phyloP scores from a whole-genome alignment of 1,139 yeast species.

The Yamadazyma membranifaciens region DNA sequence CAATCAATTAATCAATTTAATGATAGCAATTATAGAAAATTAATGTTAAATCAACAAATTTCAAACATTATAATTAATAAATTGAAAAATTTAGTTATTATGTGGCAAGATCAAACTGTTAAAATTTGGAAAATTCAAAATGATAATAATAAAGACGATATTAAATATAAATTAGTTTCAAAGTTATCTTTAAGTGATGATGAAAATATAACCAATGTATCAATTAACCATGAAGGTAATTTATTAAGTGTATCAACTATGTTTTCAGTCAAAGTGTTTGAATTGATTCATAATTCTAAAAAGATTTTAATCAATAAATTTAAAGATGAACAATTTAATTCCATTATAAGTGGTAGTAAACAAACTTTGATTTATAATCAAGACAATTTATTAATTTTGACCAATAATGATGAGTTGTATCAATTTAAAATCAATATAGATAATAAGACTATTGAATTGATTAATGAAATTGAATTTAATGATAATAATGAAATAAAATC shows the following conservation, averaged over 20 bases:
- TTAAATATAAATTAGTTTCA: constrained; percentile 51
- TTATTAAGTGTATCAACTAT: constrained; percentile 72
- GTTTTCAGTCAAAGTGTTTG: constrained; percentile 67
- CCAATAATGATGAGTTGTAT: constrained; percentile 65
- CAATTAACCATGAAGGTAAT: constrained; percentile 65
- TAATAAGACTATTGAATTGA: constrained; percentile 24
- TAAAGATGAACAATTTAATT: constrained; percentile 48
- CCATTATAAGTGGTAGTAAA: constrained; percentile 55
- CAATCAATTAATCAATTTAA: constrained; percentile 68
- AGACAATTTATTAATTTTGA: constrained; percentile 51
- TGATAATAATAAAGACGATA: constrained; percentile 11
- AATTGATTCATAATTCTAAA: constrained; percentile 34
- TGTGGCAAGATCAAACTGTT: constrained; percentile 82
- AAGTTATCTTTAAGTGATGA: constrained; percentile 72
- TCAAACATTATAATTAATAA: constrained; percentile 53
- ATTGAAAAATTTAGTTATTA: constrained; percentile 49
- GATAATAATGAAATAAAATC: constrained; percentile 23
- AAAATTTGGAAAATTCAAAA: constrained; percentile 68
- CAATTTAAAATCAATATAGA: constrained; percentile 40
- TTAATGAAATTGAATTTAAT: constrained; percentile 41
- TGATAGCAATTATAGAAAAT: constrained; percentile 70
- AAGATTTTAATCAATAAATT: constrained; percentile 54
- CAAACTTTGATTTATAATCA: constrained; percentile 44
- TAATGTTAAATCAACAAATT: constrained; percentile 63
- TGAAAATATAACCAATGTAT: constrained; percentile 73